Base-by-base conservation (phyloP, 768 basidiomycete genomes). In the Hygrocybe coccinea region DNA sequence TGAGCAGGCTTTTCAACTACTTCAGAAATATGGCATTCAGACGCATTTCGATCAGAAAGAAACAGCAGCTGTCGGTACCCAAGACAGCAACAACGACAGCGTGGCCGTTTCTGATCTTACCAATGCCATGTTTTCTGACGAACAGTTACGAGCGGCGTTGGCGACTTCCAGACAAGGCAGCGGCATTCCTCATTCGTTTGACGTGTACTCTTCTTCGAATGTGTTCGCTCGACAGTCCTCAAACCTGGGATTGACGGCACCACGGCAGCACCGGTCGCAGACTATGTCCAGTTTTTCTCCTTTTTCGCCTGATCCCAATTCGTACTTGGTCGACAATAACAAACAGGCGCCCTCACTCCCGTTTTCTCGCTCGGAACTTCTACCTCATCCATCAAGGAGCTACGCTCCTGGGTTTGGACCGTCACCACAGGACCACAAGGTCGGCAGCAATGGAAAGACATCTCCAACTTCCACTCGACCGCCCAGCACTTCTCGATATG, bases 221-320 rank as follows among this genome's bases (percentile, higher is more conserved):
- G 35, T 39, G 10, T 58, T 53, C 17, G 60, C 52, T 46, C 55
- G 24, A 62, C 52, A 33, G 55, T 53, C 34, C 56, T 59, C 37
- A 41, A 52, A 17, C 56, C 52, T 25, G 54, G 57, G 14, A 45
- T 39, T 17, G 55, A 52, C 35, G 54, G 48, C 49, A 48, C 29
- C 25, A 46, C 58, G 44, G 53, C 59, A 45, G 49, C 57, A 55
- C 24, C 59, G 17, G 65, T 59, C 24, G 56, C 63, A 41, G 44
- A 50, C 52, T n/a, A 55, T 61, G 3, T 65, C 65, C 6, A 74
- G 68, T 56, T 90, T 90, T 67, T 86, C 87, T 6, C 88, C 88
- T 2, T 91, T 91, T 71, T 90, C 89, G 1, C 88, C 88, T 8
- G 88, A 90, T 61, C 83, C 85, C 8, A 85, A 80, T 59, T 67